Evolutionary conservation across 495 filamentous ascomycete genomes (phyloP).

Genomic region (Chaetomium fimeti): DNA sequence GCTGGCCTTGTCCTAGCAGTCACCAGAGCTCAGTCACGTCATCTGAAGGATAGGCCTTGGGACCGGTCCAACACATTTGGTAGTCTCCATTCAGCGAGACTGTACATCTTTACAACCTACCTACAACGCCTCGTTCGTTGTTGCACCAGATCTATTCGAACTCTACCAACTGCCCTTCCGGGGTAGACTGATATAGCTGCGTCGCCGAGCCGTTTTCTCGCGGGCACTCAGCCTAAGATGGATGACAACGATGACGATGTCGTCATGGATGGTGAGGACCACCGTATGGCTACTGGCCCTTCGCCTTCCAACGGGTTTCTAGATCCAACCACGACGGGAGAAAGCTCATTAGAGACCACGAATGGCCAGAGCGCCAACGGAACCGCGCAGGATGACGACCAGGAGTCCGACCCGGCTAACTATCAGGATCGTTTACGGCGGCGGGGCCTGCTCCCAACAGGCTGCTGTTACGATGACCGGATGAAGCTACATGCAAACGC

Average conservation of each 20-base stretch:
- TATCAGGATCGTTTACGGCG: slow-evolving; percentile 30
- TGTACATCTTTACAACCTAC: neutral
- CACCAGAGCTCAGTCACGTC: neutral
- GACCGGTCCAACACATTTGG: neutral
- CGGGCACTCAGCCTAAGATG: slow-evolving; percentile 32
- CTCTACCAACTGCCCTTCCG: neutral
- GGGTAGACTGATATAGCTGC: neutral
- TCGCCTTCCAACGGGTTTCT: slow-evolving; percentile 39
- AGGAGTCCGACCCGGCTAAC: slow-evolving; percentile 23
- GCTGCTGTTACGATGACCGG: slow-evolving; percentile 84
- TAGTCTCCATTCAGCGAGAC: neutral
- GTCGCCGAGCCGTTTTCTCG: neutral
- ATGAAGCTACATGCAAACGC: slow-evolving; percentile 92
- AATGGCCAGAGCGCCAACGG: slow-evolving; percentile 33
- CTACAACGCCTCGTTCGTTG: neutral
- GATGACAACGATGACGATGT: slow-evolving; percentile 33
- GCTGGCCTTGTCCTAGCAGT: neutral
- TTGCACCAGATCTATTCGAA: neutral
- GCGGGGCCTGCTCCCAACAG: slow-evolving; percentile 56
- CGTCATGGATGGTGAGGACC: slow-evolving; percentile 43
- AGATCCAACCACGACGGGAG: slow-evolving; percentile 23
- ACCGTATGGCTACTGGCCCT: slow-evolving; percentile 38
- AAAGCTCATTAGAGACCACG: slow-evolving; percentile 25
- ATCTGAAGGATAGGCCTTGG: neutral
- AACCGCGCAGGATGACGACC: slow-evolving; percentile 27